Evolutionary conservation across 2,329 filamentous ascomycete genomes (phyloP).

Genomic region (Aspergillus awamori): DNA sequence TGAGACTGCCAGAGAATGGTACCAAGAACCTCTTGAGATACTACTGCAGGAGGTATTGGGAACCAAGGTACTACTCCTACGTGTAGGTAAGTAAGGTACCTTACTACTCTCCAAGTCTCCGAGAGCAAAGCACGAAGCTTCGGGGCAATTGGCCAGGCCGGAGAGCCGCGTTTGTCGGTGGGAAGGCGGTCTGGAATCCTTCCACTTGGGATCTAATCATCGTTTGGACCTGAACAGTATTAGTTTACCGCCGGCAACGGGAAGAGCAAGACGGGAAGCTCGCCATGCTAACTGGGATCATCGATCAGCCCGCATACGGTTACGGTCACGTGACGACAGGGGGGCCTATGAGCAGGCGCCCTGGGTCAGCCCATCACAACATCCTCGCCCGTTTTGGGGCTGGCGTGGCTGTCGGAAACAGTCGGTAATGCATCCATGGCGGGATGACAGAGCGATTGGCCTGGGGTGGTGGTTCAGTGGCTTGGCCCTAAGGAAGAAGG

Average conservation of each 20-base stretch:
- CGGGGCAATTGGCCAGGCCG: constrained; percentile 4
- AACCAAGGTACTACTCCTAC: neutral
- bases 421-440: constrained; percentile 17
- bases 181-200: constrained; percentile 11
- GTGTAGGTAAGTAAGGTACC: too few relatives aligned
- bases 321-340: constrained; percentile 22
- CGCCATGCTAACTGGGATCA: constrained; percentile 24
- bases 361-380: constrained; percentile 16
- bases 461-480: constrained; percentile 17
- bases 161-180: constrained; percentile 8
- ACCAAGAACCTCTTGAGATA: neutral
- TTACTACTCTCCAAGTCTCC: neutral
- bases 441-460: constrained; percentile 15
- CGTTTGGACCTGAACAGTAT: neutral
- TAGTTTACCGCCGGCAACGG: constrained; percentile 17
- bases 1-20: neutral
- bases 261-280: constrained; percentile 19
- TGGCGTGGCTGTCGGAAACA: constrained; percentile 15
- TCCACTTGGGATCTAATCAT: neutral
- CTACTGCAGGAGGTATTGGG: neutral
- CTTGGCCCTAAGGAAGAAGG: constrained; percentile 10
- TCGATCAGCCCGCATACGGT: constrained; percentile 28
- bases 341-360: constrained; percentile 21
- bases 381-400: constrained; percentile 24
- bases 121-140: neutral